These are phyloP conservation scores for Filobasidium floriforme DNA, from an alignment of 768 basidiomycete genomes.

Conservation along the genomic window DNA sequence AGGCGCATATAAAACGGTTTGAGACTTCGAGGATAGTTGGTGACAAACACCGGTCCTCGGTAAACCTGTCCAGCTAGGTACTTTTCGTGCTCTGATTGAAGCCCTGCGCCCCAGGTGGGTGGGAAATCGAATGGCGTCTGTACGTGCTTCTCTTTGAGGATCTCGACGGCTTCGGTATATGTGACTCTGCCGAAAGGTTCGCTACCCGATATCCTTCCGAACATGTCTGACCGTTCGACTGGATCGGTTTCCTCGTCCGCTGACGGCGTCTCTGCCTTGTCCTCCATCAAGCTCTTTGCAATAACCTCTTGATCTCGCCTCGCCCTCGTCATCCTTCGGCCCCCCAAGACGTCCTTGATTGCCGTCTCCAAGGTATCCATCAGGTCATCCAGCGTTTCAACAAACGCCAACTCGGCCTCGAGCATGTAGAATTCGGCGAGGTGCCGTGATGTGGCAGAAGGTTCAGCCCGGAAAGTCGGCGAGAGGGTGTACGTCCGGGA, in stretches of 20 bases:
- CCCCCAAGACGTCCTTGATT: constrained; percentile 48
- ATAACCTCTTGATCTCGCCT: constrained; percentile 25
- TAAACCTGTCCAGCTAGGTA: constrained; percentile 69
- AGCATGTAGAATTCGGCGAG: constrained; percentile 99
- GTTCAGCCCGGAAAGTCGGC: constrained; percentile 90
- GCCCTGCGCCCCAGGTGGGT: constrained; percentile 60
- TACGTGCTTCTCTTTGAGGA: constrained; percentile 48
- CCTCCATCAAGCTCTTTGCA: constrained; percentile 22
- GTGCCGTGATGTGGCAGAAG: constrained; percentile 78
- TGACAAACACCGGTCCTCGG: constrained; percentile 77
- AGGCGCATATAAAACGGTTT: constrained; percentile 96
- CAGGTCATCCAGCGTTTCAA: constrained; percentile 50
- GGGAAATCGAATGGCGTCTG: constrained; percentile 52
- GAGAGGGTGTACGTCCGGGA: constrained; percentile 84
- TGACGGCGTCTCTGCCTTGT: constrained; percentile 5
- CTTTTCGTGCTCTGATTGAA: constrained; percentile 87
- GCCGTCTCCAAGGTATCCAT: constrained; percentile 56
- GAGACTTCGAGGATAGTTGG: constrained; percentile 68
- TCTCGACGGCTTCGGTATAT: constrained; percentile 66
- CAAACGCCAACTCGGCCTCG: constrained; percentile 81
- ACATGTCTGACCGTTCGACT: constrained; percentile 4
- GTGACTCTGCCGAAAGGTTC: constrained; percentile 63
- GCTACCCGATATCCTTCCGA: constrained; percentile 31
- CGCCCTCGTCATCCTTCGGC: constrained; percentile 13
- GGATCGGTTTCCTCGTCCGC: background rate